Conservation (phyloP, 352 stramenopile species). For the Phytophthora pistaciae region DNA sequence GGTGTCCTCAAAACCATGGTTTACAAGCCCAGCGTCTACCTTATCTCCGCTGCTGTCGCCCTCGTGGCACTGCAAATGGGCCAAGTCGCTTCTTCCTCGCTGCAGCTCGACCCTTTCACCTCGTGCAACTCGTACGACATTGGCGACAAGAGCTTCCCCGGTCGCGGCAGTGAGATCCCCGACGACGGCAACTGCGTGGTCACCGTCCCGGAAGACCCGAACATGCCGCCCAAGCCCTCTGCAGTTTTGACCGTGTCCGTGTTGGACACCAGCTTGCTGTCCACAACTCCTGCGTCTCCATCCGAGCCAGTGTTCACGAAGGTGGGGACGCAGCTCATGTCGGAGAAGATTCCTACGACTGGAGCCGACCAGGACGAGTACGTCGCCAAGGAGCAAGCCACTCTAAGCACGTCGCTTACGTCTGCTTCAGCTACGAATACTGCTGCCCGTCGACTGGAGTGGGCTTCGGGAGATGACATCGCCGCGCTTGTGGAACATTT, state of each 20-base stretch:
- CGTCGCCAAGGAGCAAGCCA: neutral
- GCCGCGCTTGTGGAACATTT: constrained; percentile 19
- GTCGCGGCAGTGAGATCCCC: constrained; percentile 2
- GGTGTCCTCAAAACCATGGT: neutral
- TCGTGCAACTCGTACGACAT: constrained; percentile 11
- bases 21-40: constrained; percentile 3
- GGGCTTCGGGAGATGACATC: neutral
- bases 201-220: too few relatives aligned
- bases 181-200: constrained; percentile 14
- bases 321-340: constrained; percentile 12
- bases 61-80: constrained; percentile 8
- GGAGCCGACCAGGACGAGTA: constrained; percentile 8
- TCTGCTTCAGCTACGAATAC: neutral
- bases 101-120: constrained; percentile 7
- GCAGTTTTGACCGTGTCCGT: constrained; percentile 11
- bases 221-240: constrained; percentile 4
- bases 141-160: constrained; percentile 8
- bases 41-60: constrained; percentile 4
- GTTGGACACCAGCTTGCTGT: constrained; percentile 9
- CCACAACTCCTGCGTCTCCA: constrained; percentile 6
- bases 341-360: neutral
- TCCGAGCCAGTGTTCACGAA: constrained; percentile 7
- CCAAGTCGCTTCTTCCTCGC: neutral
- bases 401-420: neutral
- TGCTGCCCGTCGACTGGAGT: constrained; percentile 5